Percentiles rank a stretch among this genome's conserved stretches.
These are phyloP conservation scores for Otatea glauca DNA, from an alignment of 176 grass and related monocot genomes.

Conservation along the genomic window DNA sequence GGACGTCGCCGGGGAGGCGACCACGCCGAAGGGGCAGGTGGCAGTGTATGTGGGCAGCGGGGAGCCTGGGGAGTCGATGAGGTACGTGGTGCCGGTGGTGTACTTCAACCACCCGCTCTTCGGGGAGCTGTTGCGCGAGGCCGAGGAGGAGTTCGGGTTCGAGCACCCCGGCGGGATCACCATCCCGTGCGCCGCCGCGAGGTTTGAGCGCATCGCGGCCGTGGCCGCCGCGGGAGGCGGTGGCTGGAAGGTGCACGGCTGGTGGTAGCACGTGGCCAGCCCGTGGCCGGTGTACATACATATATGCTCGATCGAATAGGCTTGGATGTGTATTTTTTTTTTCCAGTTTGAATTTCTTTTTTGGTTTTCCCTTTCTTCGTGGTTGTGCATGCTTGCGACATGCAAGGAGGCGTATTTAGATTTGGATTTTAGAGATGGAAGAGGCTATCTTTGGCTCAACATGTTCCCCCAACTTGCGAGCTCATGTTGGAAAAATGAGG, in stretches of 20 bases:
- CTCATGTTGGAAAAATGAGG: conserved; percentile 16
- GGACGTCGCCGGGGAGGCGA: conserved; percentile 17
- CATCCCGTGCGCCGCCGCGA: conserved; percentile 73
- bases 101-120: conserved; percentile 98
- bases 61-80: conserved; percentile 50
- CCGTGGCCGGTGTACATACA: conserved; percentile 42
- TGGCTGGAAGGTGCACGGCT: conserved; percentile 45
- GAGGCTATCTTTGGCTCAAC: conserved; percentile 15
- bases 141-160: conserved; percentile 96
- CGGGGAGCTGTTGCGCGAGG: conserved; percentile 87
- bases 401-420: conserved; percentile 10
- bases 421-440: neutral
- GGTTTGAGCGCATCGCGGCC: conserved; percentile 74
- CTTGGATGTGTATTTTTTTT: neutral
- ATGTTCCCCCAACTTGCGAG: conserved; percentile 20
- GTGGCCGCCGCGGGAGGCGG: conserved; percentile 48
- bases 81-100: conserved; percentile 89
- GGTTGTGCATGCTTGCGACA: conserved; percentile 11
- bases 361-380: neutral
- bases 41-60: conserved; percentile 82
- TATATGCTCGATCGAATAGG: conserved; percentile 10
- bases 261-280: conserved; percentile 47
- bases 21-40: conserved; percentile 85
- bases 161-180: conserved; percentile 92
- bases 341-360: conserved; percentile 7